These are phyloP conservation scores for Fusarium sp. DNA, from an alignment of 2,329 filamentous ascomycete species.

Conservation along the genomic window DNA sequence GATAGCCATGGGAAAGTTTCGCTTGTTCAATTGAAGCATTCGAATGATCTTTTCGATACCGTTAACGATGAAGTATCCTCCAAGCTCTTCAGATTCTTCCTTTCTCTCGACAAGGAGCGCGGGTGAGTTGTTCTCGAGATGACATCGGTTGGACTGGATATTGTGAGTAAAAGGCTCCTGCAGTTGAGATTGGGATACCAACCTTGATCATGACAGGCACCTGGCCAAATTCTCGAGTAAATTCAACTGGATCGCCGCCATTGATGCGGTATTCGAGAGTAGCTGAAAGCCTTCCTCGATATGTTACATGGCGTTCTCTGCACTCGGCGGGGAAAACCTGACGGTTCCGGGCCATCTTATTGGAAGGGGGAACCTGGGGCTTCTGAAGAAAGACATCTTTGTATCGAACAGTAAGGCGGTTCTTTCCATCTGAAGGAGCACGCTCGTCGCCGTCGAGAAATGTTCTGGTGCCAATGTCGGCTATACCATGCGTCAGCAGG, in stretches of 20 bases:
- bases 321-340: constrained; percentile 93
- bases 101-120: constrained; percentile 85
- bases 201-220: constrained; percentile 95
- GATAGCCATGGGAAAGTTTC: constrained; percentile 97
- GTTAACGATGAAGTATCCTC: constrained; percentile 97
- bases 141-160: constrained; percentile 83
- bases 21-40: constrained; percentile 86
- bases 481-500: constrained; percentile 77
- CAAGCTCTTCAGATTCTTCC: constrained; percentile 95
- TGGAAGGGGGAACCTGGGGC: constrained; percentile 79
- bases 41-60: constrained; percentile 97
- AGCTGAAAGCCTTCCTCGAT: constrained; percentile 86
- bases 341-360: constrained; percentile 85
- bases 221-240: constrained; percentile 85
- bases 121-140: constrained; percentile 87
- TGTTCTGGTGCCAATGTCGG: constrained; percentile 89
- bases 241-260: constrained; percentile 84
- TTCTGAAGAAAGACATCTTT: constrained; percentile 87
- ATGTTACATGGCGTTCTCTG: constrained; percentile 91
- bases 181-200: constrained; percentile 45
- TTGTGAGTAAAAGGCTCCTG: constrained; percentile 25
- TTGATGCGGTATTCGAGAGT: constrained; percentile 89
- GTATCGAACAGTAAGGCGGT: constrained; percentile 81
- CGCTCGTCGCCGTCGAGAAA: constrained; percentile 85
- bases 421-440: constrained; percentile 69